Base-by-base conservation (phyloP, 148 eudicot species). In the Rheum nobile region DNA sequence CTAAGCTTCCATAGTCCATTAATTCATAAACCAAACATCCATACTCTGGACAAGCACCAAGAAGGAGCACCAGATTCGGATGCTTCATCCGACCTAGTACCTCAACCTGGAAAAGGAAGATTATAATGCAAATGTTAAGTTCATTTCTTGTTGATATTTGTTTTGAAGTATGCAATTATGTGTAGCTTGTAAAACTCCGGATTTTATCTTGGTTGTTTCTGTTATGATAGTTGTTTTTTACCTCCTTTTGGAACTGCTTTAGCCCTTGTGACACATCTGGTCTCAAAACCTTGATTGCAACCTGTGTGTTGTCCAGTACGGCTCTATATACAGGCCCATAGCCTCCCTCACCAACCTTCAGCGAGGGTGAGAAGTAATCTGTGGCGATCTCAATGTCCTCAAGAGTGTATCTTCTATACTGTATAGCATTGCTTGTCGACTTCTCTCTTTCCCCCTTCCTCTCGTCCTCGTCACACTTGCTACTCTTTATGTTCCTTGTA, bases 291-390 rank as follows among this genome's bases (percentile, higher is more conserved):
- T 93, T 93, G 74, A 93, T 91, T 17, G 98, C 98, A 17, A 89
- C 98, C 39, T 84, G 77, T 11, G 94, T 93, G 77, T 89, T 81
- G 55, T 86, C 87, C 47, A 93, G 92, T n/a, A 46, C 68, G 77
- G 81, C 89, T 78, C 79, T 82, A 50, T 84, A 93, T 35, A 93
- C 98, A 50, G 96, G 98, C 76, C 98, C 98, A 78, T 91, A 93
- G 47, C 94, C 96, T 29, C 98, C 98, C 83, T 90, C 98, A 42
- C 98, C 98, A 73, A 93, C 79, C 85, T 90, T 88, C 41, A 75
- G 67, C 21, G 96, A 77, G 12, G 44, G 57, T 10, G 86, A 76
- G 81, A 90, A 93, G 67, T 84, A 54, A 50, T 88, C 50, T 8
- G 98, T 93, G 67, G 92, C 94, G 17, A 14, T 14, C 79, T 89